A percentile compares a stretch with the other conserved stretches of the same genome.
Conservation (phyloP, 1,284 basidiomycete species). For the Trametes versicolor region DNA sequence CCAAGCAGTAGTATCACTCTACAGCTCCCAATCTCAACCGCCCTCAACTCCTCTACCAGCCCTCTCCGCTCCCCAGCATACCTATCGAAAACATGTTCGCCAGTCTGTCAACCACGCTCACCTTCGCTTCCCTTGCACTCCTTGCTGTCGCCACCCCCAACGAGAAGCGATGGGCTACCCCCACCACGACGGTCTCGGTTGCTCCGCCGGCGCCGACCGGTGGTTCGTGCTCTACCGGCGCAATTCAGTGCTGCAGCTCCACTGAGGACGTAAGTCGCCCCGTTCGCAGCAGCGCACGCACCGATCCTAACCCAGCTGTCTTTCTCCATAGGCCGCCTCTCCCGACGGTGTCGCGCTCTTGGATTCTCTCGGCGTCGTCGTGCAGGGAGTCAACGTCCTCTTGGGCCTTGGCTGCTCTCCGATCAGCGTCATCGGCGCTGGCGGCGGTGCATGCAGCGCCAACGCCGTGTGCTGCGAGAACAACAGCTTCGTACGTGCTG, state of each 20-base stretch:
- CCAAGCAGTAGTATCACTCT: too few relatives aligned
- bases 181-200: slow-evolving; percentile 14
- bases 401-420: slow-evolving; percentile 45
- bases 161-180: neutral
- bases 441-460: slow-evolving; percentile 35
- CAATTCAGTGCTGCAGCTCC: slow-evolving; percentile 45
- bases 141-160: slow-evolving; percentile 42
- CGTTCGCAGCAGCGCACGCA: too few relatives aligned
- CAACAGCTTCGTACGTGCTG: slow-evolving; percentile 24
- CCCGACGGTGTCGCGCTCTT: too few relatives aligned
- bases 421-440: slow-evolving; percentile 39
- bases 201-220: slow-evolving; percentile 12
- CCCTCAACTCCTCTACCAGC: too few relatives aligned
- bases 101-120: slow-evolving; percentile 29
- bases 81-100: slow-evolving; percentile 27
- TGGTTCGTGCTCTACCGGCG: slow-evolving; percentile 39
- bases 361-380: slow-evolving; percentile 21
- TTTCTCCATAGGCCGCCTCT: too few relatives aligned
- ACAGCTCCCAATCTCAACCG: too few relatives aligned
- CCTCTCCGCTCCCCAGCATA: too few relatives aligned
- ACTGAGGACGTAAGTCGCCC: slow-evolving; percentile 10
- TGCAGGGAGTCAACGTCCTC: slow-evolving; percentile 35
- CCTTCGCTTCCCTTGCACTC: slow-evolving; percentile 36
- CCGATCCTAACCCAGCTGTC: too few relatives aligned
- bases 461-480: slow-evolving; percentile 29